Conservation (phyloP, 2,329 filamentous ascomycete genomes). For the Stagonosporopsis rhizophila region DNA sequence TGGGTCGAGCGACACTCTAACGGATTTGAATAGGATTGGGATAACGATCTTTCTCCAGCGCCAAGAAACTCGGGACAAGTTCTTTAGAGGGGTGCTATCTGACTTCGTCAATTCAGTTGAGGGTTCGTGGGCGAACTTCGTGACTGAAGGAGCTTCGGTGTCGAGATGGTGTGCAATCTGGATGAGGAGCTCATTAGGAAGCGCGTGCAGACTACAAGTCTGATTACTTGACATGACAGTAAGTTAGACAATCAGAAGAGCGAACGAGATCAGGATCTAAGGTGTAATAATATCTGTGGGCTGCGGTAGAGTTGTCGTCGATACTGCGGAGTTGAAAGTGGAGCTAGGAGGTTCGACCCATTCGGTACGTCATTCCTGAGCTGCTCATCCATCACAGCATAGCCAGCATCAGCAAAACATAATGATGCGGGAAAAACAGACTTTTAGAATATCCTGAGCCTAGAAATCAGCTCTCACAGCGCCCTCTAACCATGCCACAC, state of each 20-base stretch:
- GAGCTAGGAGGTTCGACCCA: neutral
- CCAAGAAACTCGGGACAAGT: constrained; percentile 43
- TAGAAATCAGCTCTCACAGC: constrained; percentile 49
- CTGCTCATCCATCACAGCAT: neutral
- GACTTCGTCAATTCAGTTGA: constrained; percentile 34
- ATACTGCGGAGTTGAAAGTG: neutral
- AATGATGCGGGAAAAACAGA: neutral
- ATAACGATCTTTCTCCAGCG: constrained; percentile 42
- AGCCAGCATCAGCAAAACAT: neutral
- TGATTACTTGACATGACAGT: neutral
- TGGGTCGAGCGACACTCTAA: constrained; percentile 35
- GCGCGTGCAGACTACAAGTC: constrained; percentile 28
- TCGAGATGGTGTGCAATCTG: constrained; percentile 44
- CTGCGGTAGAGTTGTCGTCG: neutral
- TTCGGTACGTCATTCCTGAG: neutral
- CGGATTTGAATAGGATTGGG: constrained; percentile 43
- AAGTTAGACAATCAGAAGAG: neutral
- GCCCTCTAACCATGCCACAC: constrained; percentile 68
- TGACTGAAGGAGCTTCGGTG: constrained; percentile 40
- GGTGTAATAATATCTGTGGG: neutral
- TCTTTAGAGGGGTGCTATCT: constrained; percentile 35
- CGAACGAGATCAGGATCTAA: neutral
- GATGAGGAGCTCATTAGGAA: constrained; percentile 48
- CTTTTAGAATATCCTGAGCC: neutral
- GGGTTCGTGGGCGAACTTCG: constrained; percentile 44